phyloP scores from a whole-genome alignment of 2,329 filamentous ascomycete genomes.

The Drechslerella dactyloides region DNA sequence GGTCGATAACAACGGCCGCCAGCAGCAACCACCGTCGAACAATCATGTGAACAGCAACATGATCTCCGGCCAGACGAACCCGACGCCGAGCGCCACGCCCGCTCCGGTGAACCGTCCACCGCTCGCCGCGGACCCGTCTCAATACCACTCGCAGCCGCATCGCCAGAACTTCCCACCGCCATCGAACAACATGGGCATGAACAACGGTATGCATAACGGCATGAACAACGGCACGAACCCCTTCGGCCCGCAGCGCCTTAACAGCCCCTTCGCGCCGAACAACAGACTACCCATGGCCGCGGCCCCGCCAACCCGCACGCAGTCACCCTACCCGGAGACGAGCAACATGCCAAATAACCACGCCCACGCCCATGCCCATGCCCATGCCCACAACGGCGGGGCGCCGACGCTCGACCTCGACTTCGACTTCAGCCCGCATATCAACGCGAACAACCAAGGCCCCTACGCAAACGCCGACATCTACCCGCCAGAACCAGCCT shows the following conservation, averaged over 20 bases:
- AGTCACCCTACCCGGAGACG: conserved; percentile 41
- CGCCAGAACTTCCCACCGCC: conserved; percentile 35
- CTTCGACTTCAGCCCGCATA: conserved; percentile 48
- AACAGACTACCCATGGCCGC: conserved; percentile 1
- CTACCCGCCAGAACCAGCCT: conserved; percentile 45
- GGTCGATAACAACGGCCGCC: conserved; percentile 18
- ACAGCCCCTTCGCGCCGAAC: conserved; percentile 39
- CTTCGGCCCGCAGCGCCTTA: conserved; percentile 44
- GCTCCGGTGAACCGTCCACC: conserved; percentile 21
- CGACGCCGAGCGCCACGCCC: conserved; percentile 12
- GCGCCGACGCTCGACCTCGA: conserved; percentile 12
- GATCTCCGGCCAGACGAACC: not conserved
- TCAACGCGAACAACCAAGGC: conserved; percentile 49
- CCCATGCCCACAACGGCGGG: not conserved
- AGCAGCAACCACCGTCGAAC: not conserved
- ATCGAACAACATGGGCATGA: conserved; percentile 12
- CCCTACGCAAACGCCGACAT: conserved; percentile 48
- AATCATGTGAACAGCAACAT: not conserved
- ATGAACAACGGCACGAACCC: conserved; percentile 31
- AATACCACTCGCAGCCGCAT: conserved; percentile 20
- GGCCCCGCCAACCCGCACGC: conserved; percentile 31
- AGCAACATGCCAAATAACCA: conserved; percentile 34
- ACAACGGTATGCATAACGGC: too few relatives aligned
- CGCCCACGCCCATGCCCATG: conserved; percentile 6
- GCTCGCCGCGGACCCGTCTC: conserved; percentile 11